These are phyloP conservation scores for Nasturtium officinale DNA, from an alignment of 345 rosid species.

Conservation along the genomic window DNA sequence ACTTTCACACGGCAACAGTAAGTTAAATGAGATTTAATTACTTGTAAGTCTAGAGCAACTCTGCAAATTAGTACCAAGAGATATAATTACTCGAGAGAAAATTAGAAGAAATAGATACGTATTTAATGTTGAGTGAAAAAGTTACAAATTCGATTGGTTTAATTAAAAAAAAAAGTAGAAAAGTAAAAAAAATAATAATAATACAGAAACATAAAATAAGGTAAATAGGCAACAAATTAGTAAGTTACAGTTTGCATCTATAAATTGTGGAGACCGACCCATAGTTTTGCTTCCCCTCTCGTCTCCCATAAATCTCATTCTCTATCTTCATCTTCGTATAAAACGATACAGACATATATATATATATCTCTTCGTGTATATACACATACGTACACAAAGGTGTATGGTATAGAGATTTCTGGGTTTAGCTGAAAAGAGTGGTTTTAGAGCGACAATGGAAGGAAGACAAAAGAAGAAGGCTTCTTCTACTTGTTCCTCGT, in stretches of 20 bases:
- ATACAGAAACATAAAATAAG: neutral
- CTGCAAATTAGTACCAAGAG: too few relatives aligned
- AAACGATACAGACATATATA: slow-evolving; percentile 16
- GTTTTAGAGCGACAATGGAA: slow-evolving; percentile 54
- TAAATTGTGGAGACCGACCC: slow-evolving; percentile 14
- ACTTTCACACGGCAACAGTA: neutral
- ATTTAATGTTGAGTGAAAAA: neutral
- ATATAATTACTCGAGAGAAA: neutral
- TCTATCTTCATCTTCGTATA: slow-evolving; percentile 17
- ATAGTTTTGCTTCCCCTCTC: slow-evolving; percentile 29
- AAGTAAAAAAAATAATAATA: too few relatives aligned
- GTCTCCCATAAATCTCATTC: neutral
- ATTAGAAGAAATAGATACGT: neutral
- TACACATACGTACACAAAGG: neutral
- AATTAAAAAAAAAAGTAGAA: too few relatives aligned
- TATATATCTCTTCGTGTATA: neutral
- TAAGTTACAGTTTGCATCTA: neutral
- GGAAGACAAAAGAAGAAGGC: slow-evolving; percentile 47
- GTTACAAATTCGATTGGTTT: too few relatives aligned
- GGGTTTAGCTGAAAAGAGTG: slow-evolving; percentile 32
- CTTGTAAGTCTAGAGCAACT: too few relatives aligned
- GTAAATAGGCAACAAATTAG: neutral
- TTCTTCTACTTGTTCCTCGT: slow-evolving; percentile 46
- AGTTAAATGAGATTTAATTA: neutral
- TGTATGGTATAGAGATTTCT: slow-evolving; percentile 11